Conservation (phyloP, 1,284 basidiomycete genomes). For the Naganishia albida region DNA sequence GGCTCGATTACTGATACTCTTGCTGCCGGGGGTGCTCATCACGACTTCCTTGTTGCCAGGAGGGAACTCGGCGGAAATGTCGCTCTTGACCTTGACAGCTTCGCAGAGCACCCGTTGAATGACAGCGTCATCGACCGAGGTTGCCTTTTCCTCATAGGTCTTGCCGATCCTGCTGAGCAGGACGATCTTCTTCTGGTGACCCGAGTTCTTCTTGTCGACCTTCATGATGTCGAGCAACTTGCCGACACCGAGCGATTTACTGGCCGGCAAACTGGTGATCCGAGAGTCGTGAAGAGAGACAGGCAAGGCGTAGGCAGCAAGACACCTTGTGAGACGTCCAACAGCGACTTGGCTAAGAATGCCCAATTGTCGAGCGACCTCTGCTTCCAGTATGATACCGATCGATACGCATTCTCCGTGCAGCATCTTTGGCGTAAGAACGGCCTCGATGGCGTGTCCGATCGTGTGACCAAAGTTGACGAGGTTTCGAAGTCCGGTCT, state of each 20-base stretch:
- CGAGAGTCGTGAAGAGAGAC: constrained; percentile 74
- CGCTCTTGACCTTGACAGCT: constrained; percentile 71
- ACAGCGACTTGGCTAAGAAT: constrained; percentile 84
- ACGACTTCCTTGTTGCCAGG: constrained; percentile 56
- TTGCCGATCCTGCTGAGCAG: constrained; percentile 86
- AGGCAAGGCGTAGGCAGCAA: constrained; percentile 85
- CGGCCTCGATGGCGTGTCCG: constrained; percentile 92
- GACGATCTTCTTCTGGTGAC: constrained; percentile 84
- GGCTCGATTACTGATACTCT: constrained; percentile 95
- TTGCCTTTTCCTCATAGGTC: constrained; percentile 89
- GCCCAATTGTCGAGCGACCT: constrained; percentile 83
- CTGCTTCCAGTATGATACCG: constrained; percentile 92
- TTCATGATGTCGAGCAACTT: constrained; percentile 84
- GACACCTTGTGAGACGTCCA: constrained; percentile 76
- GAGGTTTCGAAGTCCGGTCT: constrained; percentile 90
- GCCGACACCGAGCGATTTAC: constrained; percentile 73
- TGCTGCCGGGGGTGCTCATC: constrained; percentile 92
- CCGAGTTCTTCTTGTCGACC: constrained; percentile 98
- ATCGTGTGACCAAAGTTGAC: constrained; percentile 98
- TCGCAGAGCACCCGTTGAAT: constrained; percentile 80
- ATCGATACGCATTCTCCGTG: constrained; percentile 92
- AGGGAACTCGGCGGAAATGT: constrained; percentile 56
- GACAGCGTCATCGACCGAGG: constrained; percentile 74
- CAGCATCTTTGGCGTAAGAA: constrained; percentile 83
- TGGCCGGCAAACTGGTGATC: constrained; percentile 69